These are phyloP conservation scores for Karstenula rhodostoma DNA, from an alignment of 2,329 filamentous ascomycete species.

Conservation along the genomic window DNA sequence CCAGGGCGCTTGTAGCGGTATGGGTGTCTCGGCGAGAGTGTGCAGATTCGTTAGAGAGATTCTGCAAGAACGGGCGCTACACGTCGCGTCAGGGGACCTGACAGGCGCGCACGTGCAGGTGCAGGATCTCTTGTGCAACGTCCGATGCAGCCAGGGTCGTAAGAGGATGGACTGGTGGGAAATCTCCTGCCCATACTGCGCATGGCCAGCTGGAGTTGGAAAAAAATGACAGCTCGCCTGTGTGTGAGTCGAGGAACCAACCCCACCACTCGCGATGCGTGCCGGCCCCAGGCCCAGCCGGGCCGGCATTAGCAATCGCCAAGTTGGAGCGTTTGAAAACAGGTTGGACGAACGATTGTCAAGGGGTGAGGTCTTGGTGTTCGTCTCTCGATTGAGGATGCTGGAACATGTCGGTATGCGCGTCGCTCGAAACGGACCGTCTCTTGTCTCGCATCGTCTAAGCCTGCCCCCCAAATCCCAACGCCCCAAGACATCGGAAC, in stretches of 20 bases:
- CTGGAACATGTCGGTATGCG: conserved; percentile 7
- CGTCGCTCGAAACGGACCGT: conserved; percentile 2
- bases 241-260: no score
- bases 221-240: conserved; percentile 5
- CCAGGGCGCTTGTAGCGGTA: neutral
- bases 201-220: neutral
- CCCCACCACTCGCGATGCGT: neutral
- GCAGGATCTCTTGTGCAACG: neutral
- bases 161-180: neutral
- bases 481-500: neutral
- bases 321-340: neutral
- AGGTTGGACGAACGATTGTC: neutral
- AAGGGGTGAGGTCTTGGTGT: neutral
- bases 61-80: neutral
- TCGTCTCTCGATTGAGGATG: neutral
- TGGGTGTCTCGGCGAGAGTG: neutral
- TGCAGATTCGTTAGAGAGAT: neutral
- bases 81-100: neutral
- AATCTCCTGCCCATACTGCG: neutral
- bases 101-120: neutral
- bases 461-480: neutral
- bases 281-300: neutral
- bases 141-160: conserved; percentile 1
- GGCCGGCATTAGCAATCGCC: conserved; percentile 4
- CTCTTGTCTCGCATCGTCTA: neutral